phyloP scores from a whole-genome alignment of 192 early-diverging fungal genomes.

The Gamsiella multidivaricata region DNA sequence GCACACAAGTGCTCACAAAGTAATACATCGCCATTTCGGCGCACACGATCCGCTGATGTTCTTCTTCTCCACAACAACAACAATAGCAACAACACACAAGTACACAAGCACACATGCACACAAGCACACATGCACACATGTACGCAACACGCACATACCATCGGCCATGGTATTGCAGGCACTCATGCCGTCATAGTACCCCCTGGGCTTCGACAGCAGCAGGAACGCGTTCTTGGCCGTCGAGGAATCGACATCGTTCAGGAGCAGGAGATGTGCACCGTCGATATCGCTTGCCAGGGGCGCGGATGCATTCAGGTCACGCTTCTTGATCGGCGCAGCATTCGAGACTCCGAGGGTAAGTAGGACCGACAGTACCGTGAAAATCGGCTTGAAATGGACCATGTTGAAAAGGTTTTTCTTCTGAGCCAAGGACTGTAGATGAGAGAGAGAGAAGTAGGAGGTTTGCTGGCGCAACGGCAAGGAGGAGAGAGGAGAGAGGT shows the following conservation, averaged over 20 bases:
- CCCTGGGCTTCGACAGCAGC: constrained; percentile 20
- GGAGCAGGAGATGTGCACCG: constrained; percentile 23
- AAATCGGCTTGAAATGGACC: background rate
- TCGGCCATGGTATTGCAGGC: background rate
- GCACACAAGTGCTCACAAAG: too few relatives aligned
- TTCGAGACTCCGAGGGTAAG: background rate
- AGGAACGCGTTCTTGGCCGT: constrained; percentile 17
- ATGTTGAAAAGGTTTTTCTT: background rate
- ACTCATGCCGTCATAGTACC: constrained; percentile 6
- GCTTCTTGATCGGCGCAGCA: constrained; percentile 18
- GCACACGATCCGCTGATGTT: too few relatives aligned
- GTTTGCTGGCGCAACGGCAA: background rate
- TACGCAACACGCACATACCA: background rate
- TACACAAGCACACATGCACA: too few relatives aligned
- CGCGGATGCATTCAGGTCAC: background rate
- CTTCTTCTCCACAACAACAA: too few relatives aligned
- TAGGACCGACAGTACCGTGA: background rate
- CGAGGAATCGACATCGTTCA: constrained; percentile 28
- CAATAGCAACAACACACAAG: too few relatives aligned
- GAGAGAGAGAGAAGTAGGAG: background rate
- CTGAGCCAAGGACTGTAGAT: background rate
- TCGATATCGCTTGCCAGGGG: constrained; percentile 15
- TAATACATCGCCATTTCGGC: too few relatives aligned
- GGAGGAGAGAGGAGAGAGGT: background rate
- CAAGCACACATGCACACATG: too few relatives aligned